Evolutionary conservation across 768 basidiomycete species (phyloP), one percentile per base, ranked within the genome.

Genomic region (Lactarius hatsudake): DNA sequence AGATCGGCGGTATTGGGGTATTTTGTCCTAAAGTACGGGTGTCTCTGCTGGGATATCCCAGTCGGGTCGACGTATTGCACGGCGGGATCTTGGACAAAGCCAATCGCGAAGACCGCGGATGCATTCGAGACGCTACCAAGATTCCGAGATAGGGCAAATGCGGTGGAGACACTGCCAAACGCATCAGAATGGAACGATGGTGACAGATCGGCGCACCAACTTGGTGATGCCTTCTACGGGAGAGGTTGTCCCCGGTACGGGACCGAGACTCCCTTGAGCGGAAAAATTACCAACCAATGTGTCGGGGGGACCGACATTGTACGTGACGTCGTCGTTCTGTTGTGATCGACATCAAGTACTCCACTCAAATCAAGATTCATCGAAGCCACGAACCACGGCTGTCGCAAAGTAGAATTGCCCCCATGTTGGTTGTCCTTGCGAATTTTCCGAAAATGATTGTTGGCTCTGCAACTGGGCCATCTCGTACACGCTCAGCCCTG

Each of bases 361-460:
- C 20, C 30, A 3, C n/a, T 30, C 30, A 20, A 34, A 40, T 38
- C 28, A 26, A 42, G 43, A 48, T 38, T 28, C 32, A n/a, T 28
- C 30, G 23, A 23, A 36, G 12, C 8, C 13, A 60, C 67, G 18
- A 32, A 68, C 67, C 63, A 10, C 30, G 30, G 58, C 42, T 13
- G 67, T 61, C 9, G 67, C 58, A 38, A 65, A 60, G 51, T 68
- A 68, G 20, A 60, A 18, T 23, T 59, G 53, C 17, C 67, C 67
- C 67, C 67, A 68, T 48, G 59, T 54, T 66, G 67, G 63, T 36
- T 61, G 67, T 38, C 58, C 63, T 1, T 26, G 1, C n/a, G 43
- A 23, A 8, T 60, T 61, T 45, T 68, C 67, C 5, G 61, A 62
- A 18, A 55, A 68, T 17, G 40, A 13, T 23, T 7, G 38, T 61